Evolutionary conservation across 306 rosid genomes (phyloP), one percentile per base, ranked within the genome.

Genomic region (Vicia villosa): DNA sequence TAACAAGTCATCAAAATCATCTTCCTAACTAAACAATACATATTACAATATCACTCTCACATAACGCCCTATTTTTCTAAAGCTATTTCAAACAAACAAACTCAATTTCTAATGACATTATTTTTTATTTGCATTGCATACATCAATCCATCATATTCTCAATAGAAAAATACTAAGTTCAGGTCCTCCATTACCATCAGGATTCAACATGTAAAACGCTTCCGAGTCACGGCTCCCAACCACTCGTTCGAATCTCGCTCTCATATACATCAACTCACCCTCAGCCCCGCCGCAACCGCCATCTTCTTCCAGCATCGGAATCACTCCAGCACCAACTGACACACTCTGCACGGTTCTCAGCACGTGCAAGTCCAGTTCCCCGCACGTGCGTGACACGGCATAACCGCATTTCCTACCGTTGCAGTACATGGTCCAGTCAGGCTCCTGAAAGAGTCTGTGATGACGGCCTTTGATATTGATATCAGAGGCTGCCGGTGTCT

Each of bases 141-240:
- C 41, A 83, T 8, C 6, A 8, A 8, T 41, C 8, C 12, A 46
- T 59, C 84, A 92, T 68, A 88, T 73, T 81, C 98, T 88, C 17
- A 93, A 83, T 0, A 93, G 84, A 68, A 93, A 92, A 75, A 93
- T 90, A 63, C 96, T 88, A 37, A 93, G 96, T 58, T 93, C 98
- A n/a, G 98, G 91, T 20, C 96, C 90, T 22, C 90, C 96, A 66
- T 82, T 86, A 19, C 94, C 96, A 42, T 93, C 98, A 1, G 98
- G 98, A 46, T 93, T 93, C 87, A 90, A 63, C 98, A 93, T 93
- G 59, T 90, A 93, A 71, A 93, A 90, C 14, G 98, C 98, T 73
- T 93, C 97, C 78, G 97, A 90, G 87, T 93, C 97, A 66, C 94
- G 93, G 77, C 97, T 90, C 8, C 96, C 98, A 13, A 93, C 96